Evolutionary conservation across 257 asterid genomes (phyloP).

Genomic region (Solanum sitiens): DNA sequence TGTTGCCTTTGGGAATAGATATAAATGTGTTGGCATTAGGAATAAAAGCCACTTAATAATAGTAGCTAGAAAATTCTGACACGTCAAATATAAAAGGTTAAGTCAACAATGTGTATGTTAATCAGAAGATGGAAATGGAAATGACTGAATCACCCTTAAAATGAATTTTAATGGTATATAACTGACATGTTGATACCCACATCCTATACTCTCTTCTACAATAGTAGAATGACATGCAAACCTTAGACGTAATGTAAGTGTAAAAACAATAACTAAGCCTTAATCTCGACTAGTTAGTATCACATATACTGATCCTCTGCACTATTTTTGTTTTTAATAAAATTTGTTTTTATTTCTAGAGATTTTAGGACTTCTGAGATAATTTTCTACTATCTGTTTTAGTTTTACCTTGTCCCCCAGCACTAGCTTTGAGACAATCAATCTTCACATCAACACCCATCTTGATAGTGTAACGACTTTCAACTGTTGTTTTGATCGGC

Average conservation of each 20-base stretch:
- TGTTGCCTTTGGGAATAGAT: too few species aligned
- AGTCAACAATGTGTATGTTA: too few species aligned
- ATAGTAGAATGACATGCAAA: not conserved
- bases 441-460: not conserved
- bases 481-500: not conserved
- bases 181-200: too few species aligned
- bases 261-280: not conserved
- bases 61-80: too few species aligned
- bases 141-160: too few species aligned
- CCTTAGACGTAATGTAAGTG: not conserved
- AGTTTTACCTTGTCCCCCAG: not conserved
- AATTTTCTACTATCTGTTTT: not conserved
- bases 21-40: too few species aligned
- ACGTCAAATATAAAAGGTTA: too few species aligned
- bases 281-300: not conserved
- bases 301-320: not conserved
- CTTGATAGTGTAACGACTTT: not conserved
- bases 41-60: too few species aligned
- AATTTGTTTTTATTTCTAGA: not conserved
- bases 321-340: not conserved
- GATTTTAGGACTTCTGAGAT: not conserved
- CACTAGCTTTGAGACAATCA: not conserved
- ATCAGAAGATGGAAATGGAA: too few species aligned
- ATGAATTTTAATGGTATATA: too few species aligned
- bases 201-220: too few species aligned